These are phyloP conservation scores for Polytrichum commune DNA, from an alignment of 225 moss, liverwort and hornwort species.

Conservation along the genomic window DNA sequence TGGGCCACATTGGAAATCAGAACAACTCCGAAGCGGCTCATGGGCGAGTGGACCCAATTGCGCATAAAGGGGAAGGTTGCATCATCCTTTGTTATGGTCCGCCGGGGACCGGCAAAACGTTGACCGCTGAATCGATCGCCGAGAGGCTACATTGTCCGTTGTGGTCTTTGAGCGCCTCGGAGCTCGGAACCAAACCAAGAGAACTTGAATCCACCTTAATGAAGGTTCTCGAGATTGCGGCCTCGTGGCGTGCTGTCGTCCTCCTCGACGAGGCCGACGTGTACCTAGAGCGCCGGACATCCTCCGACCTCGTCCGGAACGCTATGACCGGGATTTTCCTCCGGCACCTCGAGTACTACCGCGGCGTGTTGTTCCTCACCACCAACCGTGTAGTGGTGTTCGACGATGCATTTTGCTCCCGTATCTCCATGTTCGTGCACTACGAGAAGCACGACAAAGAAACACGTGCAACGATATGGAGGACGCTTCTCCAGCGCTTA, in stretches of 20 bases:
- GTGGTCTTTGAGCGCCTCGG: slow-evolving; percentile 36
- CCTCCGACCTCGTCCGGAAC: slow-evolving; percentile 13
- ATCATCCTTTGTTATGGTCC: slow-evolving; percentile 31
- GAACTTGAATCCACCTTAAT: slow-evolving; percentile 15
- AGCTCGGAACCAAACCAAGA: slow-evolving; percentile 11
- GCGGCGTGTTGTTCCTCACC: slow-evolving; percentile 42
- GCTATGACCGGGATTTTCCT: slow-evolving; percentile 17
- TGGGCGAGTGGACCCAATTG: slow-evolving; percentile 16
- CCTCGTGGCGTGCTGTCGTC: slow-evolving; percentile 29
- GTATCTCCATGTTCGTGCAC: slow-evolving; percentile 49
- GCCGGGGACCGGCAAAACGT: slow-evolving; percentile 38
- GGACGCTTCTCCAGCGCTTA: slow-evolving; percentile 26
- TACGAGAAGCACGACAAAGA: slow-evolving; percentile 16
- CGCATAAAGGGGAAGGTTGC: slow-evolving; percentile 34
- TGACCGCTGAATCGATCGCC: slow-evolving; percentile 39
- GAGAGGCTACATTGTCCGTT: slow-evolving; percentile 33
- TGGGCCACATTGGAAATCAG: neutral
- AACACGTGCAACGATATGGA: slow-evolving; percentile 31
- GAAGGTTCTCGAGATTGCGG: slow-evolving; percentile 23
- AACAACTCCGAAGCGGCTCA: neutral
- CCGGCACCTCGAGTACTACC: slow-evolving; percentile 21
- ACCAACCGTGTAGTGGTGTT: slow-evolving; percentile 42
- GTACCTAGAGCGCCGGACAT: slow-evolving; percentile 25
- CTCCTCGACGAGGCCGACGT: slow-evolving; percentile 41
- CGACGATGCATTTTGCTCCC: slow-evolving; percentile 52